These are phyloP conservation scores for Russula earlei DNA, from an alignment of 768 basidiomycete genomes.

Conservation along the genomic window DNA sequence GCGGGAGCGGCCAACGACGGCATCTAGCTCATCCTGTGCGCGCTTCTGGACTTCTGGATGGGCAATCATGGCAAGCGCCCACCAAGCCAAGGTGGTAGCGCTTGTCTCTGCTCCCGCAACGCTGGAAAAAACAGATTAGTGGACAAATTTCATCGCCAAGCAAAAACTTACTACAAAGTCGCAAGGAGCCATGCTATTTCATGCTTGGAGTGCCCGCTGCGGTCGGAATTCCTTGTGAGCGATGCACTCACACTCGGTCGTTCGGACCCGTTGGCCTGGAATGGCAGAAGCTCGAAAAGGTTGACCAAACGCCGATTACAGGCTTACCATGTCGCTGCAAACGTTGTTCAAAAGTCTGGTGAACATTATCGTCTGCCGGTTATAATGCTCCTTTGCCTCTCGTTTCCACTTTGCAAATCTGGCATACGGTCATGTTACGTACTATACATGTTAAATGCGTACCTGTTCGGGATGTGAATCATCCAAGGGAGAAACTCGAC, in stretches of 20 bases:
- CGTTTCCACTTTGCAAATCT: slow-evolving; percentile 14
- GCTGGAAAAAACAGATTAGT: neutral
- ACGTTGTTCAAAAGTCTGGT: neutral
- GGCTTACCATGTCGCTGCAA: neutral
- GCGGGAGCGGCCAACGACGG: slow-evolving; percentile 8
- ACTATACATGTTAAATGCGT: neutral
- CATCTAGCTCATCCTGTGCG: slow-evolving; percentile 5
- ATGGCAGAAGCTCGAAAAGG: neutral
- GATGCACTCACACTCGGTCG: slow-evolving; percentile 1
- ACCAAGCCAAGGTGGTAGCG: slow-evolving; percentile 4
- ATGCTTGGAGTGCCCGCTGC: slow-evolving; percentile 4
- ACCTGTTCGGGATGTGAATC: slow-evolving; percentile 7
- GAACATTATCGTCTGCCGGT: neutral
- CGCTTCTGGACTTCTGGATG: slow-evolving; percentile 14
- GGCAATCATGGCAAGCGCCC: slow-evolving; percentile 15
- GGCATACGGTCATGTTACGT: neutral
- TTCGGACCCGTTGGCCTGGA: neutral
- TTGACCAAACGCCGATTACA: too few relatives aligned
- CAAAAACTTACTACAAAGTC: slow-evolving; percentile 10
- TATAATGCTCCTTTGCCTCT: neutral
- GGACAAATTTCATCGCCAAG: neutral
- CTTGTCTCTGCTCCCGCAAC: slow-evolving; percentile 1
- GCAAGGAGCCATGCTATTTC: slow-evolving; percentile 16
- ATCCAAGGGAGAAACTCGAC: slow-evolving; percentile 13
- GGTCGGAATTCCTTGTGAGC: neutral